phyloP scores from a whole-genome alignment of 805 yeast species.

The Candida maesae region DNA sequence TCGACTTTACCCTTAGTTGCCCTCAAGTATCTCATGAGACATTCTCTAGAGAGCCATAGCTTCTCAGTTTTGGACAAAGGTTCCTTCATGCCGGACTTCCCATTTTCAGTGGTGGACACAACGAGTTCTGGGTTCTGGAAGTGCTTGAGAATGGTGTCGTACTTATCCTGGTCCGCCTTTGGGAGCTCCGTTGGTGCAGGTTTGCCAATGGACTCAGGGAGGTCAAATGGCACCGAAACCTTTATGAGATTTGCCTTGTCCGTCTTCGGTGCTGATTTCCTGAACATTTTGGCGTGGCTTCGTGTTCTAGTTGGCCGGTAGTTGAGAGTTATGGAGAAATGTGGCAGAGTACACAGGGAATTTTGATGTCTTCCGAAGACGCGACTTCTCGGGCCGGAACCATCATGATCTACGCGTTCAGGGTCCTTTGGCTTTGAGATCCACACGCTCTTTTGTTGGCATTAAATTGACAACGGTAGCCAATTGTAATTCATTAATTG shows the following conservation, averaged over 20 bases:
- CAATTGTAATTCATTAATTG: no score
- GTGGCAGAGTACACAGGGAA: no score
- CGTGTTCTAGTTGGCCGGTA: no score
- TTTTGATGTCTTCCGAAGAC: no score
- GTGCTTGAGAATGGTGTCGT: constrained; percentile 54
- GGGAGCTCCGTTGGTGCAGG: constrained; percentile 34
- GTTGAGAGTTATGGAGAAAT: no score
- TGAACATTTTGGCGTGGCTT: constrained; percentile 8
- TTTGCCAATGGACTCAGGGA: constrained; percentile 48
- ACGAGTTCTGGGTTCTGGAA: constrained; percentile 42
- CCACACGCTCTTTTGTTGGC: no score
- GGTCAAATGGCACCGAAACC: constrained; percentile 47
- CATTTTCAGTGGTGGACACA: constrained; percentile 33
- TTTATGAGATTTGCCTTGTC: constrained; percentile 26
- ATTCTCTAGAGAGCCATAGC: constrained; percentile 92
- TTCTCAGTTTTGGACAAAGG: constrained; percentile 57
- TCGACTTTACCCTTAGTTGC: constrained; percentile 87
- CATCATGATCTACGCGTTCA: no score
- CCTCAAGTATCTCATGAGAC: constrained; percentile 81
- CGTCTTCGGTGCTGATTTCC: constrained; percentile 17
- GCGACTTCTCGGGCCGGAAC: no score
- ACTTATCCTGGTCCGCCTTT: constrained; percentile 55
- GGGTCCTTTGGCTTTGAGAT: no score
- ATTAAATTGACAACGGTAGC: no score
- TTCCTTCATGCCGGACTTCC: constrained; percentile 34